These are phyloP conservation scores for Candida railenensis DNA, from an alignment of 805 yeast genomes.

Conservation along the genomic window DNA sequence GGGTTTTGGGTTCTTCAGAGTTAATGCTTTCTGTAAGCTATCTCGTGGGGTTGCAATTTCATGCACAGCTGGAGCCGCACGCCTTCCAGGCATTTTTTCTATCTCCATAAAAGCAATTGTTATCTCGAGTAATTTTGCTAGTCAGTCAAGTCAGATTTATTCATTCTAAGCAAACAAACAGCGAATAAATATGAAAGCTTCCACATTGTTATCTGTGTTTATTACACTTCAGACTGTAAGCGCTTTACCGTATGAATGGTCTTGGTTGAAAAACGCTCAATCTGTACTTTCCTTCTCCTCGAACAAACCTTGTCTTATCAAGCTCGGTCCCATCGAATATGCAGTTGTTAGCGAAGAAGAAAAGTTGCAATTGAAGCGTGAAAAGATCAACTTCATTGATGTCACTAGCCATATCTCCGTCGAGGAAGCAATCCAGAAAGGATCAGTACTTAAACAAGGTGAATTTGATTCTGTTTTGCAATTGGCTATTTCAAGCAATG, in stretches of 20 bases:
- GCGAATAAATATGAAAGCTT: not conserved
- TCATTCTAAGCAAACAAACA: no score
- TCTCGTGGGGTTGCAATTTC: no score
- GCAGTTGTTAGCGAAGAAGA: slow-evolving; percentile 34
- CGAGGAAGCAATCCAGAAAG: slow-evolving; percentile 30
- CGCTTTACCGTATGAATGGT: not conserved
- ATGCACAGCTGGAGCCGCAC: no score
- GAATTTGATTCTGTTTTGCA: slow-evolving; percentile 11
- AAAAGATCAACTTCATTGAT: slow-evolving; percentile 61
- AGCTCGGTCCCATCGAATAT: slow-evolving; percentile 32
- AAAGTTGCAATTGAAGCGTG: slow-evolving; percentile 33
- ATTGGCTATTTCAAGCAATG: slow-evolving; percentile 21
- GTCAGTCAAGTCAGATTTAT: no score
- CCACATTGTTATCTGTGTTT: not conserved
- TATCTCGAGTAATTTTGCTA: no score
- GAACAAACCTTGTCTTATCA: slow-evolving; percentile 25
- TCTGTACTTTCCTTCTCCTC: not conserved
- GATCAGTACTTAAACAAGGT: slow-evolving; percentile 17
- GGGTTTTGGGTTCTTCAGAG: no score
- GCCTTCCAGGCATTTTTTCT: no score
- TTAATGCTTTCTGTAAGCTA: no score
- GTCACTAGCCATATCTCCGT: slow-evolving; percentile 50
- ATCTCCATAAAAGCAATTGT: not conserved
- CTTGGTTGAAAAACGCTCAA: slow-evolving; percentile 1
- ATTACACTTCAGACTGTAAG: not conserved